Evolutionary conservation across 2,329 filamentous ascomycete genomes (phyloP), one percentile per base, ranked within the genome.

Genomic region (Leptographium procerum): DNA sequence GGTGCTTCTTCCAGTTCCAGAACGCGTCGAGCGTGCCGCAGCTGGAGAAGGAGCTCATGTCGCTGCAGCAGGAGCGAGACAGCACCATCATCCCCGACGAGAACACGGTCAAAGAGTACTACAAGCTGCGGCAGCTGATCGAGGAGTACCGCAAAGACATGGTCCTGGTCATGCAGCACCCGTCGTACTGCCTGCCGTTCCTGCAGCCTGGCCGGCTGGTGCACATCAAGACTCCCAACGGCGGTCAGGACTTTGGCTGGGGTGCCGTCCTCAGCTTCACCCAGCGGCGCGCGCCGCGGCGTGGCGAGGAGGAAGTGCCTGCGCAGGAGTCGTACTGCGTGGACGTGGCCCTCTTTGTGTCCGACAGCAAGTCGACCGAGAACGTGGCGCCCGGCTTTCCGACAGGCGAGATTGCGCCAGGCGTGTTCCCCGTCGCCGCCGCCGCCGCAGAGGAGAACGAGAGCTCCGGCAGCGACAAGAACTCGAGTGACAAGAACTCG

Each of bases 1-100:
- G 88, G 65, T 99, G 94, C 69, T 99, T 99, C 76, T 95, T 89
- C 71, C 94, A 99, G 71, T 99, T 99, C 73, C 94, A 99, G 70
- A 97, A 95, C 66, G 89, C 89, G 2, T 88, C 92, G 13, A 91
- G 87, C 64, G 90, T 96, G 10, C 88, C 88, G 24, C 78, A 80
- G 14, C 73, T 97, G 26, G 94, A 99, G 72, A 89, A 88, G 70
- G 86, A 95, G 64, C 76, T 97, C 60, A 83, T 84, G 68, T 80
- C 87, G 52, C 73, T 96, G 34, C 91, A 96, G 70, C 81, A 82
- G 60, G 83, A 92, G 69, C 83, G 84, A 61, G 82, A 87, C 56
- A 79, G 78, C 52, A 84, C 92, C 72, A 76, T 81, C 54, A 96
- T 99, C 62, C 78, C 88, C 0, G 91, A 97, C 67, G 94, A 99